A percentile compares a stretch with the other conserved stretches of the same genome.
Evolutionary conservation across 2,329 filamentous ascomycete species (phyloP).

Genomic region (Cephalotrichum gorgonifer): DNA sequence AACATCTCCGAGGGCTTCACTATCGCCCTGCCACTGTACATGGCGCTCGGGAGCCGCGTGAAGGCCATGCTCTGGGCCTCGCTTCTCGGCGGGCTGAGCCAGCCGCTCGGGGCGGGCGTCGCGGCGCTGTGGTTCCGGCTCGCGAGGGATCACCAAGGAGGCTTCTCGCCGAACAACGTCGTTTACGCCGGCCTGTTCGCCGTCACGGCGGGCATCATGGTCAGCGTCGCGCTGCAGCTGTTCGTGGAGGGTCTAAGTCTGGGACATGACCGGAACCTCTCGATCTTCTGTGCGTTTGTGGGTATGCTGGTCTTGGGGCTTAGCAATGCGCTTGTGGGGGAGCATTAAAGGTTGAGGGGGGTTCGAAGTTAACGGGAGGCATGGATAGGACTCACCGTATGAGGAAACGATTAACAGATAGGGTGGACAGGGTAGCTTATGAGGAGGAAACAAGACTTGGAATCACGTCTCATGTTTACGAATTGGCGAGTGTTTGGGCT

Average conservation of each 20-base stretch:
- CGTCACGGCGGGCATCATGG: slow-evolving; percentile 87
- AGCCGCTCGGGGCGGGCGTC: slow-evolving; percentile 75
- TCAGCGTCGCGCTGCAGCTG: slow-evolving; percentile 79
- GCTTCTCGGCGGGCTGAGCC: slow-evolving; percentile 73
- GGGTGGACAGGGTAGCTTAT: no score
- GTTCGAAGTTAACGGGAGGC: no score
- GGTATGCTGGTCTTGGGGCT: slow-evolving; percentile 83
- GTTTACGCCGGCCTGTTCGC: slow-evolving; percentile 78
- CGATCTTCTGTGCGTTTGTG: slow-evolving; percentile 69
- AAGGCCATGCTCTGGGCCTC: slow-evolving; percentile 80
- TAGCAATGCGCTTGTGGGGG: slow-evolving; percentile 72
- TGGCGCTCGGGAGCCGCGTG: slow-evolving; percentile 71
- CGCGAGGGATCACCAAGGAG: slow-evolving; percentile 22
- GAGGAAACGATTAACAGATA: no score
- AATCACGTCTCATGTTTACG: no score
- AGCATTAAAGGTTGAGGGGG: slow-evolving; percentile 19
- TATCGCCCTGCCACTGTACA: slow-evolving; percentile 83
- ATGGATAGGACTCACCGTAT: no score
- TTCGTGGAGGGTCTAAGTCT: slow-evolving; percentile 78
- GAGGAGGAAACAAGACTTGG: no score
- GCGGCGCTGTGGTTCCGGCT: slow-evolving; percentile 81
- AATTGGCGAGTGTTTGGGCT: no score
- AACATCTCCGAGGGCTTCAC: slow-evolving; percentile 97
- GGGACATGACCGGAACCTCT: slow-evolving; percentile 68
- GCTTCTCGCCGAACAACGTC: slow-evolving; percentile 40